phyloP scores from a whole-genome alignment of 106 monocot species.

The Acorus gramineus region DNA sequence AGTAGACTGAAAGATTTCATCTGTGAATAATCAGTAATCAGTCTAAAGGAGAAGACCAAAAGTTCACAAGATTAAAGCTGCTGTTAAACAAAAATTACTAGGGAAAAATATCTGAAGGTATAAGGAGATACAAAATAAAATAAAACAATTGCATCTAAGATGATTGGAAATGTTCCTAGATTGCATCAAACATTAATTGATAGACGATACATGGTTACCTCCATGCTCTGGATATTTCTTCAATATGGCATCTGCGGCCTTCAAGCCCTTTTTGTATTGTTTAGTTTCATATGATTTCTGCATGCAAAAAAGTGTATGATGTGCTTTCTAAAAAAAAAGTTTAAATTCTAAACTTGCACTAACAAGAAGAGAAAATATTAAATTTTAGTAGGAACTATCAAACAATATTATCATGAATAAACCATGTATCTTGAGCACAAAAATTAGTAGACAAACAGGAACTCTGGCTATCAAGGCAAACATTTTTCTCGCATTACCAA shows the following conservation, averaged over 20 bases:
- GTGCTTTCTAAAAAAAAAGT: neutral
- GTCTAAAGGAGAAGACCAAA: too few relatives aligned
- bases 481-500: too few relatives aligned
- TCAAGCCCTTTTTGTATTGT: slow-evolving; percentile 1
- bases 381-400: neutral
- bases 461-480: too few relatives aligned
- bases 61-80: too few relatives aligned
- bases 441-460: too few relatives aligned
- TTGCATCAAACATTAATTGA: neutral
- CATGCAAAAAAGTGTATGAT: neutral
- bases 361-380: neutral
- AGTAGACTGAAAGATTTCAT: too few relatives aligned
- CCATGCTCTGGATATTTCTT: slow-evolving; percentile 1
- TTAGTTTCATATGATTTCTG: slow-evolving; percentile 1
- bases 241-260: slow-evolving; percentile 1
- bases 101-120: too few relatives aligned
- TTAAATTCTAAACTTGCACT: neutral
- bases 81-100: too few relatives aligned
- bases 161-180: neutral
- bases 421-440: too few relatives aligned
- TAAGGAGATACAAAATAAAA: neutral
- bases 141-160: neutral
- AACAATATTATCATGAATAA: too few relatives aligned
- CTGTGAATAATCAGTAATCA: too few relatives aligned
- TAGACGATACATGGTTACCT: neutral